Evolutionary conservation across 495 filamentous ascomycete species (phyloP), one percentile per base, ranked within the genome.

Genomic region (Xylaria telfairii): DNA sequence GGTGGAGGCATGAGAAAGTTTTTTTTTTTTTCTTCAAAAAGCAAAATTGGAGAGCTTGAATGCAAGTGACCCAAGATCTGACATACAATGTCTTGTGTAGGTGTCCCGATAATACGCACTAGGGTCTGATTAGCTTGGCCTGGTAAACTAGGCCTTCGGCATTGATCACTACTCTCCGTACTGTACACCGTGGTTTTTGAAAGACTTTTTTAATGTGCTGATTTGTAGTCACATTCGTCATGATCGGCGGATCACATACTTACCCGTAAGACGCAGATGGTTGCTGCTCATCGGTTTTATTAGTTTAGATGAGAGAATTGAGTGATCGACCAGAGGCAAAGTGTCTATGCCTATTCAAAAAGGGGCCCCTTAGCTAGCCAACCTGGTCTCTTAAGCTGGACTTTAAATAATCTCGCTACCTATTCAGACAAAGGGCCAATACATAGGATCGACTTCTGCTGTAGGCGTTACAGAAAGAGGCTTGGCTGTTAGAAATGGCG

Each of bases 41-140:
- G 32, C 56, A 59, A 59, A 57, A 34, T 17, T 1, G 8, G 30
- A 42, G 30, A 21, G 37, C 26, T 4, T 37, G 62, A 51, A 24
- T 24, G 32, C 6, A 13, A 21, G 37, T 34, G 62, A 64, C 30
- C 62, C 19, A 30, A 65, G 37, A 42, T 51, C 62, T 65, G 62
- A 65, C 42, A 65, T 65, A 65, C 62, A n/a, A 65, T 65, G 62
- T 8, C 26, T 65, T n/a, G n/a, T n/a, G n/a, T n/a, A n/a, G n/a
- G n/a, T n/a, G 12, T 37, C 44, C 4, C 24, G 15, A 17, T 7
- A 32, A n/a, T 21, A 34, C 13, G 17, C 8, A 49, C n/a, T 30
- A n/a, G 15, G 24, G 30, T 42, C 59, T 8, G 12, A 63, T 63
- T 63, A 63, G 41, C 24, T 10, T 54, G 26, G 13, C n/a, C 4